These are phyloP conservation scores for Thermochaetoides thermophila DNA, from an alignment of 495 filamentous ascomycete species.

Conservation along the genomic window DNA sequence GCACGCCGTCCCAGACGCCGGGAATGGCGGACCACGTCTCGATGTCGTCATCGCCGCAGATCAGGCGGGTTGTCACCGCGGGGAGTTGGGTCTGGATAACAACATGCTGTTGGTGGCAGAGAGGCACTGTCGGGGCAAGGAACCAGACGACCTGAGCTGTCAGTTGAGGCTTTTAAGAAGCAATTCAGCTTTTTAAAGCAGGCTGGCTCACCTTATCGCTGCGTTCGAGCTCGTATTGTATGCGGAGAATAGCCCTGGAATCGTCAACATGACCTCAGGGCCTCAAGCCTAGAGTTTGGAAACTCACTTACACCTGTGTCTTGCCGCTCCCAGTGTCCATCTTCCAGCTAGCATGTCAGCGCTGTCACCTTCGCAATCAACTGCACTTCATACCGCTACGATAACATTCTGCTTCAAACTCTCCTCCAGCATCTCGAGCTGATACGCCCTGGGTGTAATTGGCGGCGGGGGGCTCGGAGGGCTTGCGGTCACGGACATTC, in stretches of 20 bases:
- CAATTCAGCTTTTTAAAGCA: no score
- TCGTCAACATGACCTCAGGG: conserved; percentile 1
- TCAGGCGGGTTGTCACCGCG: conserved; percentile 42
- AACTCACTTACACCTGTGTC: conserved; percentile 62
- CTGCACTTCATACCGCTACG: conserved; percentile 50
- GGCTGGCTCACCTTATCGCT: conserved; percentile 44
- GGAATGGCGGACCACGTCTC: conserved; percentile 58
- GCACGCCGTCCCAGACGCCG: conserved; percentile 54
- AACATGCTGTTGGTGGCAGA: conserved; percentile 58
- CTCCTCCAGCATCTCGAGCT: conserved; percentile 80
- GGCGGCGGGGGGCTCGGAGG: conserved; percentile 4
- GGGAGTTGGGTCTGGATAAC: conserved; percentile 49
- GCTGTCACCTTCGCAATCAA: no score
- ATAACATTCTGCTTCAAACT: conserved; percentile 71
- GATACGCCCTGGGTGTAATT: conserved; percentile 53
- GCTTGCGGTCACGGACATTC: no score
- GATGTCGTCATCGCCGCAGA: conserved; percentile 55
- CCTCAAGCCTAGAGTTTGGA: not conserved
- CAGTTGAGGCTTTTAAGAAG: no score
- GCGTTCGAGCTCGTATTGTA: conserved; percentile 57
- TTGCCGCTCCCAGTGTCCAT: conserved; percentile 95
- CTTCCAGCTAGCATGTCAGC: conserved; percentile 22
- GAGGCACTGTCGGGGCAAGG: conserved; percentile 58
- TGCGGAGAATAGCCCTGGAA: conserved; percentile 66
- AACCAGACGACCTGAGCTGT: conserved; percentile 64